Percentiles rank a stretch among this genome's conserved stretches.
These are phyloP conservation scores for Trifolium repens DNA, from an alignment of 306 rosid species.

Conservation along the genomic window DNA sequence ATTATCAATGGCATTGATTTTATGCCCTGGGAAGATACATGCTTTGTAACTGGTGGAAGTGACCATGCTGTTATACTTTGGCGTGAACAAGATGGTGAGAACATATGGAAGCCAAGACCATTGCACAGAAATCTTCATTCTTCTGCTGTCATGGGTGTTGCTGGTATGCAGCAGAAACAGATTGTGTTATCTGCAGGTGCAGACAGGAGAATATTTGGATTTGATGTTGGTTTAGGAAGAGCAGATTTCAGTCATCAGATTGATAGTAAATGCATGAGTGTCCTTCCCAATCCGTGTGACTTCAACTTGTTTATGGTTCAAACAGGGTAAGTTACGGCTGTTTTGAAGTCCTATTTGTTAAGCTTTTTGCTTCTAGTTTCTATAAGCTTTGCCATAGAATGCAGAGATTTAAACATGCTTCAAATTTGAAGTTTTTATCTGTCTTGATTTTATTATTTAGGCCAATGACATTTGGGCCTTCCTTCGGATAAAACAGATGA, in stretches of 20 bases:
- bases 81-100: conserved; percentile 68
- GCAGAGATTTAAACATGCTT: not conserved
- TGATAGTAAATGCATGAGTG: conserved; percentile 98
- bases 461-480: conserved; percentile 4
- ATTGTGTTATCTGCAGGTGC: conserved; percentile 90
- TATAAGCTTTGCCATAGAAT: conserved; percentile 23
- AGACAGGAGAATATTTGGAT: conserved; percentile 85
- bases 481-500: not conserved
- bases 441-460: conserved; percentile 2
- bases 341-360: conserved; percentile 20
- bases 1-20: conserved; percentile 79
- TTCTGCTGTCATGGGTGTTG: conserved; percentile 98
- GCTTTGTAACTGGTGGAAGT: conserved; percentile 89
- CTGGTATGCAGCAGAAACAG: conserved; percentile 87
- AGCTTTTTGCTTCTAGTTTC: not conserved
- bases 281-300: conserved; percentile 87
- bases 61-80: conserved; percentile 92
- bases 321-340: conserved; percentile 66
- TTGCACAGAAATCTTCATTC: conserved; percentile 83
- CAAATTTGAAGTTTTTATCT: conserved; percentile 4
- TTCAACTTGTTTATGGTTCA: conserved; percentile 97
- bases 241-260: conserved; percentile 84
- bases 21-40: conserved; percentile 80
- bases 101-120: conserved; percentile 80
- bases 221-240: conserved; percentile 65